Base-by-base conservation (phyloP, 805 yeast species). In the Metschnikowia borealis region DNA sequence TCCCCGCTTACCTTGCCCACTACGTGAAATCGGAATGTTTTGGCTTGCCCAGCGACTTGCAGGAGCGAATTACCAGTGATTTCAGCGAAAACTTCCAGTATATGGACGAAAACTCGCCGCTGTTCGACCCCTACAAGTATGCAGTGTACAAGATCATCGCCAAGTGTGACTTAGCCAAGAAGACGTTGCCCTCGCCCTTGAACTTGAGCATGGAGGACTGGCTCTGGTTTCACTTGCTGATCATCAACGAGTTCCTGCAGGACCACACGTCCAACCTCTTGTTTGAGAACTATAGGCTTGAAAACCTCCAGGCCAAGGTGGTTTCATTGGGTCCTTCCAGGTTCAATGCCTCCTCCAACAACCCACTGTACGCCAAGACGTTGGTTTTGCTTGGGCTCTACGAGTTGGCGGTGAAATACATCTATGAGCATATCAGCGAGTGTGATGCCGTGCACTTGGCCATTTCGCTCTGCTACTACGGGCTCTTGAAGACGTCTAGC, bases 71-170 rank as follows among this genome's bases (percentile, higher is more conserved):
- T 35, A 82, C 81, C 52, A 76, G 84, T 40, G 98, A 94, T 65
- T 94, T 88, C 70, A 87, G 83, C 63, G 92, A 87, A 63, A 88
- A 84, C 54, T 85, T 91, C 60, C 85, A 89, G 52, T 80, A 77
- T 51, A 65, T 76, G 40, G 77, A 69, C 53, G 85, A 81, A 49
- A 71, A 70, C 40, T 81, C 82, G 52, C 43, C 57, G 21, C 54
- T 57, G 20, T 84, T 84, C 44, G 99, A 94, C 68, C 97, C 97
- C 5, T 94, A 80, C 71, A 84, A 91, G 64, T 86, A 84, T 64
- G 94, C 97, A 0, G 85, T 90, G 5, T 94, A 89, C 71, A 92
- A 94, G 68, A 78, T 94, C 23, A 79, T 92, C 51, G 98, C 98
- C n/a, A 85, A 94, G 66, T 89, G 97, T 67, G 84, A 84, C 70